Conservation (phyloP, 2,329 filamentous ascomycete genomes). For the Thielaviopsis euricoi region DNA sequence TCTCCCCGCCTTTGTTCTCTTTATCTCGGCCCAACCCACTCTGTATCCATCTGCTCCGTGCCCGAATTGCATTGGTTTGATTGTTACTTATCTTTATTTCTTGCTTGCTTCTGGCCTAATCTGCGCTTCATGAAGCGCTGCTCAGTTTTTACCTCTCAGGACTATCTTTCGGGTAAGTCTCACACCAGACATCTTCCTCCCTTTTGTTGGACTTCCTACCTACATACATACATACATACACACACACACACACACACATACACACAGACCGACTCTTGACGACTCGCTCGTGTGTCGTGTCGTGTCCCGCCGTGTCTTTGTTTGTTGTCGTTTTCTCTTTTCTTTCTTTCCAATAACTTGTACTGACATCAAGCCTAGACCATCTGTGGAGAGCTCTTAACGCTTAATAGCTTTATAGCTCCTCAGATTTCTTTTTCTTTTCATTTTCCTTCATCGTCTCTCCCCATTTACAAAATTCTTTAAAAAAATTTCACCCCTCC, state of each 20-base stretch:
- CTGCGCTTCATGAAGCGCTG: slow-evolving; percentile 70
- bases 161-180: slow-evolving; percentile 58
- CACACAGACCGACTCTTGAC: not conserved
- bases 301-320: not conserved
- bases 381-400: slow-evolving; percentile 25
- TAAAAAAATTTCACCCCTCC: not conserved
- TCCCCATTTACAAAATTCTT: not conserved
- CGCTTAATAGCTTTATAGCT: slow-evolving; percentile 13
- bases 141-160: slow-evolving; percentile 77
- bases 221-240: no score
- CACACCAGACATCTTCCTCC: slow-evolving; percentile 16
- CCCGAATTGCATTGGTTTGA: no score
- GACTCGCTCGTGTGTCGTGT: not conserved
- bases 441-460: not conserved
- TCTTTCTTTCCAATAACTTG: no score
- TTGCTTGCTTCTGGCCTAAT: slow-evolving; percentile 22
- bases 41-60: no score
- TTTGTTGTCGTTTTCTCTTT: not conserved
- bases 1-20: not conserved
- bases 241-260: no score
- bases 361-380: slow-evolving; percentile 17
- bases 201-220: slow-evolving; percentile 15
- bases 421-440: slow-evolving; percentile 10
- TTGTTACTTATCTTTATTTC: slow-evolving; percentile 17
- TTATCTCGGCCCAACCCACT: slow-evolving; percentile 7